Evolutionary conservation across 2,329 filamentous ascomycete genomes (phyloP).

Genomic region (Ascochyta pisi): DNA sequence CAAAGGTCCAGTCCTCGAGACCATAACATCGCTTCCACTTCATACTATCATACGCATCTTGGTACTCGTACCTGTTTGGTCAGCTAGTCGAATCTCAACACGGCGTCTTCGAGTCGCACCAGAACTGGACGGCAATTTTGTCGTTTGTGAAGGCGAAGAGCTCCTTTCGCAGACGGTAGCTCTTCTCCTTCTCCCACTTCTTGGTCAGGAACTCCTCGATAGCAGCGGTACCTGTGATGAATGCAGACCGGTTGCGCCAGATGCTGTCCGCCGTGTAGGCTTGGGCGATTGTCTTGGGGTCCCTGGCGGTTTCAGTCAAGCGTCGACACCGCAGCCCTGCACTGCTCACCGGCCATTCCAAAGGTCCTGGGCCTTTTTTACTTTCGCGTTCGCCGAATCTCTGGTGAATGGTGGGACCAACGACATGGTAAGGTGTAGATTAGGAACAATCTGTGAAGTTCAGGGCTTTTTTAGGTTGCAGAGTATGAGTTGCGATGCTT

Average conservation of each 20-base stretch:
- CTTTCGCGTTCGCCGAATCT: constrained; percentile 75
- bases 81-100: neutral
- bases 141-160: constrained; percentile 78
- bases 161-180: constrained; percentile 80
- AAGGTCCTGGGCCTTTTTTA: constrained; percentile 81
- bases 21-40: constrained; percentile 81
- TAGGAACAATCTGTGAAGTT: neutral
- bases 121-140: constrained; percentile 87
- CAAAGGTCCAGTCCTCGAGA: constrained; percentile 81
- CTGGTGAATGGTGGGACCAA: constrained; percentile 74
- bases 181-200: constrained; percentile 77
- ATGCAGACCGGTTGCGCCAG: constrained; percentile 79
- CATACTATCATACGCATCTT: constrained; percentile 66
- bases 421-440: constrained; percentile 45
- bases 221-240: constrained; percentile 71
- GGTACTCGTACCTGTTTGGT: constrained; percentile 73
- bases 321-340: neutral
- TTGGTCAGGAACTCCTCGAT: constrained; percentile 72
- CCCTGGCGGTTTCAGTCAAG: constrained; percentile 52
- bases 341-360: constrained; percentile 77
- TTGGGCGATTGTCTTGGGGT: constrained; percentile 69
- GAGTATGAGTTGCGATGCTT: neutral
- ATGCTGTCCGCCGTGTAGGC: constrained; percentile 78
- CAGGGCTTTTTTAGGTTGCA: neutral
- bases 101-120: neutral